Evolutionary conservation across 2,329 filamentous ascomycete genomes (phyloP), one percentile per base, ranked within the genome.

Genomic region (Fusarium sp.): DNA sequence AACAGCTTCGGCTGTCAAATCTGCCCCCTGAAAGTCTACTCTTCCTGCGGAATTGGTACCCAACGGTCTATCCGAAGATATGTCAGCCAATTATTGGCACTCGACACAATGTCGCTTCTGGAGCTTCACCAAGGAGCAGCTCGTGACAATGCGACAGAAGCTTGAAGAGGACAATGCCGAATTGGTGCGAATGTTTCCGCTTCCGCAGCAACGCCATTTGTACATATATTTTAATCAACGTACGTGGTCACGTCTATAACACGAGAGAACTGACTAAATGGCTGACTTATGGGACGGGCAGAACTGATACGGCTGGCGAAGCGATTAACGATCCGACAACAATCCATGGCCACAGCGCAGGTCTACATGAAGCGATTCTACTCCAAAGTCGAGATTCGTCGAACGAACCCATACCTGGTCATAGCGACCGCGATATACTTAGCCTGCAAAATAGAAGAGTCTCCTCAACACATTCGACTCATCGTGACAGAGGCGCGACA

Each of bases 381-480:
- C 82, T 90, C 90, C 49, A 94, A 93, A 76, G 93, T 97, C 76
- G 94, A 97, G 78, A 94, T 98, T 73, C 92, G 95, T 63, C 91
- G 92, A 71, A 97, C 95, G 52, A 99, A 98, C 77, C 94, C 95
- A 8, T 97, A 97, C 79, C 90, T 98, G 39, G 90, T 98, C 65
- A 88, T 97, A 73, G 92, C 94, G n/a, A 98, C 96, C 3, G 93
- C 95, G 10, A 88, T 98, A 68, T 99, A 99, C 81, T 86, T 99
- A 39, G 95, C 96, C 25, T 97, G 94, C 84, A 99, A 99, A 83
- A 97, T 97, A 90, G 96, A 99, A 81, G 96, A 99, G 82, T 95
- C 92, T 56, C 96, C 96, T 6, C 95, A 98, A 81, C 96, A 99
- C 81, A 98, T 99, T 77, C 90, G 96, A 35, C 89, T 97, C 72